Percentiles rank a stretch among this genome's conserved stretches.
Conservation (phyloP, 768 basidiomycete species). For the Xanthoconium stramineum region DNA sequence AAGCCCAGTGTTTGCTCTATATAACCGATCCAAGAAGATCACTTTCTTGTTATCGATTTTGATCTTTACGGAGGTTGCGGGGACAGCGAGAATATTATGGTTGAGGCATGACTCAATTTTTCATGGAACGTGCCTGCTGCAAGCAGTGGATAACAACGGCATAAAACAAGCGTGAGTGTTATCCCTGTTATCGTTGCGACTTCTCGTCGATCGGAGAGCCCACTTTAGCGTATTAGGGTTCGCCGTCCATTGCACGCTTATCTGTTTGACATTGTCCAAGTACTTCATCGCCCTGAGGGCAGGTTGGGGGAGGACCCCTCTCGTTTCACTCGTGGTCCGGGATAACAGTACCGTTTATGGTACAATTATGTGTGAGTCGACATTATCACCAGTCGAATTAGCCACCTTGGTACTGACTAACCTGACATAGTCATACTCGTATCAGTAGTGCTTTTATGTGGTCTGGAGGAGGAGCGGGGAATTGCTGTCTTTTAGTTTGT, state of each 20-base stretch:
- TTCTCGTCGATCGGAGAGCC: background rate
- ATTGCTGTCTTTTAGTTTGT: conserved; percentile 2
- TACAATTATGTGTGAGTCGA: conserved; percentile 9
- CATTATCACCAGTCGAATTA: no score
- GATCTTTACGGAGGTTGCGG: conserved; percentile 4
- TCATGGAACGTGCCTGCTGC: conserved; percentile 10
- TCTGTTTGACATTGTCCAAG: conserved; percentile 19
- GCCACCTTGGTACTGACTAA: background rate
- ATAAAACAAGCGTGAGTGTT: conserved; percentile 10
- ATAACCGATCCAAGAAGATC: conserved; percentile 13
- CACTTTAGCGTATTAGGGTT: conserved; percentile 11
- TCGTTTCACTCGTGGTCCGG: conserved; percentile 19
- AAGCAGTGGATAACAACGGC: background rate
- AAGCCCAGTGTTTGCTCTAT: conserved; percentile 13
- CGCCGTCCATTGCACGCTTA: conserved; percentile 12
- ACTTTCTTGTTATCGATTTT: conserved; percentile 4
- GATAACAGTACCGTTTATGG: conserved; percentile 12
- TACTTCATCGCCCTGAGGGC: conserved; percentile 8
- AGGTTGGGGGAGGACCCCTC: conserved; percentile 18
- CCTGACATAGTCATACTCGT: background rate
- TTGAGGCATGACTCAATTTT: background rate
- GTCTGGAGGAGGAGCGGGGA: background rate
- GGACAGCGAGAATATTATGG: conserved; percentile 1
- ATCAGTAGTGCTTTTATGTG: background rate
- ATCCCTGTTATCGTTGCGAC: background rate